phyloP scores from a whole-genome alignment of 352 stramenopile genomes.

The Globisporangium cederbergense region DNA sequence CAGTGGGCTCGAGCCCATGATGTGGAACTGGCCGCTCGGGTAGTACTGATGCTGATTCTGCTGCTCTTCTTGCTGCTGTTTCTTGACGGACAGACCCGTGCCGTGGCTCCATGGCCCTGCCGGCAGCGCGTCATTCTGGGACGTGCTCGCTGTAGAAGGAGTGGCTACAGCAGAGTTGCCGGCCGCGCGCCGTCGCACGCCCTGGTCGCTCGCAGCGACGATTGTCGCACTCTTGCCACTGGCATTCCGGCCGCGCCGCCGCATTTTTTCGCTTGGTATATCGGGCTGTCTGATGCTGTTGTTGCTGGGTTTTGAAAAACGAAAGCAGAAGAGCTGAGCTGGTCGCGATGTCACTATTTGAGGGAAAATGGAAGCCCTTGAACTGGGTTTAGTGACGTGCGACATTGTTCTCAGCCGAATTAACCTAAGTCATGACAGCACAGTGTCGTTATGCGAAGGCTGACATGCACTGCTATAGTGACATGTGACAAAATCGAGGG shows the following conservation, averaged over 20 bases:
- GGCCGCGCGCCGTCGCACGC: constrained; percentile 4
- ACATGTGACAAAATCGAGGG: background rate
- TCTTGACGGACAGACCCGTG: background rate
- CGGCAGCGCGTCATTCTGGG: background rate
- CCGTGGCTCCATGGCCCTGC: constrained; percentile 18
- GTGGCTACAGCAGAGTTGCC: too few relatives aligned
- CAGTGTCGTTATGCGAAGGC: background rate
- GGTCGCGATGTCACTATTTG: background rate
- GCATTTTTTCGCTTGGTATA: constrained; percentile 2
- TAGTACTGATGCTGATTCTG: constrained; percentile 19
- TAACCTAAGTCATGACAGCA: background rate
- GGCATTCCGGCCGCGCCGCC: constrained; percentile 8
- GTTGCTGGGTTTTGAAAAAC: constrained; percentile 7
- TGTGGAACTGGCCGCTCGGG: constrained; percentile 34
- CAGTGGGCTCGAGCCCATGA: constrained; percentile 32
- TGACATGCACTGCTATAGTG: background rate
- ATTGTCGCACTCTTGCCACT: background rate
- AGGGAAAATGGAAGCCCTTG: background rate
- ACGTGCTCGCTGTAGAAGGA: background rate
- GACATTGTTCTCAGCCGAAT: background rate
- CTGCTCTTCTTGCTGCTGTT: background rate
- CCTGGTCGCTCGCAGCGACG: constrained; percentile 12
- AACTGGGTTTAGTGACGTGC: background rate
- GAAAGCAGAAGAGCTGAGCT: background rate
- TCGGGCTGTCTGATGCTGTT: background rate